Conservation (phyloP, 768 basidiomycete genomes). For the Naganishia vaughanmartiniae region DNA sequence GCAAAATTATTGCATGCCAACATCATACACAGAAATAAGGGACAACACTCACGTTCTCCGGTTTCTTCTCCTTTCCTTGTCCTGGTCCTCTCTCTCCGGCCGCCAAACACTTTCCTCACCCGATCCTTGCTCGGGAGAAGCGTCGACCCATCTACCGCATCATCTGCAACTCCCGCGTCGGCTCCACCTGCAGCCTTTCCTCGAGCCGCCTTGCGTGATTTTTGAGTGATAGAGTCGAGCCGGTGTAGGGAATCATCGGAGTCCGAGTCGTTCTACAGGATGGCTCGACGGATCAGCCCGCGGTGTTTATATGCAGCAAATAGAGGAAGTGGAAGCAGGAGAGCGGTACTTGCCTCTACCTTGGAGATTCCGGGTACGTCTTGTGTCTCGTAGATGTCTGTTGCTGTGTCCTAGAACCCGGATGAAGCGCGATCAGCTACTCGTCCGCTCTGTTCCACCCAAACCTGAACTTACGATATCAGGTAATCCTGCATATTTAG, state of each 20-base stretch:
- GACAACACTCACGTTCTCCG: background rate
- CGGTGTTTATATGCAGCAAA: background rate
- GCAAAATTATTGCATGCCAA: too few relatives aligned
- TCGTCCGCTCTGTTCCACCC: background rate
- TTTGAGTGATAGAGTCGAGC: constrained; percentile 18
- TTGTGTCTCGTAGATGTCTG: constrained; percentile 51
- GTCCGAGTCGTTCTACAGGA: constrained; percentile 34
- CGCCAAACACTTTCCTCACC: constrained; percentile 42
- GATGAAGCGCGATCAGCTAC: constrained; percentile 5
- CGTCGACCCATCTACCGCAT: constrained; percentile 38
- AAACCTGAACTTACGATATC: constrained; percentile 43
- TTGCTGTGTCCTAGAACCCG: constrained; percentile 46
- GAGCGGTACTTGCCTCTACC: constrained; percentile 35
- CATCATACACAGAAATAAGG: too few relatives aligned
- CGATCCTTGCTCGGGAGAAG: constrained; percentile 36
- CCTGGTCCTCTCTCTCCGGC: constrained; percentile 32
- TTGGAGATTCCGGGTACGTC: constrained; percentile 43
- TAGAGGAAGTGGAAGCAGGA: background rate
- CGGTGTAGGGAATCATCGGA: constrained; percentile 32
- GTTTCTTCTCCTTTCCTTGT: background rate
- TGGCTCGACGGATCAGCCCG: background rate
- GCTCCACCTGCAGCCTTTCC: background rate
- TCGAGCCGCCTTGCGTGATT: background rate
- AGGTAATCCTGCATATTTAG: constrained; percentile 49
- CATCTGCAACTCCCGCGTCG: constrained; percentile 20